These are phyloP conservation scores for Fusarium acutatum DNA, from an alignment of 2,329 filamentous ascomycete genomes.

Conservation along the genomic window DNA sequence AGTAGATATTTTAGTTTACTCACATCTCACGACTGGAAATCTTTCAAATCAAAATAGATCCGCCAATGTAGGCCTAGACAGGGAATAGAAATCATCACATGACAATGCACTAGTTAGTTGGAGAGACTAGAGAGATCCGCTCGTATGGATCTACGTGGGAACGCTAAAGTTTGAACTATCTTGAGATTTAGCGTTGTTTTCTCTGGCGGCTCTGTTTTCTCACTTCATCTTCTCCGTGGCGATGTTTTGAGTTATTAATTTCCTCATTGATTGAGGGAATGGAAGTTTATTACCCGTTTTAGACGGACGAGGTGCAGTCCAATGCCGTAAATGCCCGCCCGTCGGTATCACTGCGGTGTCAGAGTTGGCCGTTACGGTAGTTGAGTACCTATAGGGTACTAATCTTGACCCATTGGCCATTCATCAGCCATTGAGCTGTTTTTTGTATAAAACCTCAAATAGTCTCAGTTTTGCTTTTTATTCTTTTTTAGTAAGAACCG, in stretches of 20 bases:
- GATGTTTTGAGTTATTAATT: neutral
- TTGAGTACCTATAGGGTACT: neutral
- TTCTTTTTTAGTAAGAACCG: neutral
- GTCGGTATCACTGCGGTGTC: neutral
- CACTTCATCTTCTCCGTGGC: neutral
- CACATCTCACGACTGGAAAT: constrained; percentile 11
- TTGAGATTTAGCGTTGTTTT: constrained; percentile 20
- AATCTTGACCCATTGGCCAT: neutral
- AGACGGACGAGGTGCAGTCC: neutral
- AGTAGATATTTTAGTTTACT: neutral
- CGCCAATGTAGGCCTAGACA: neutral
- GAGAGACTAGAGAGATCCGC: neutral
- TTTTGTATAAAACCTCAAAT: neutral
- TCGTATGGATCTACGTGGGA: neutral
- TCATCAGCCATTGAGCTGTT: neutral
- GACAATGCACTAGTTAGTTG: constrained; percentile 18
- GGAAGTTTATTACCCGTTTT: neutral
- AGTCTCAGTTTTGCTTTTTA: neutral
- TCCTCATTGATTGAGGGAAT: neutral
- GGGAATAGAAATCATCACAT: constrained; percentile 18
- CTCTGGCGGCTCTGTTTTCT: constrained; percentile 22
- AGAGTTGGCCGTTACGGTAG: neutral
- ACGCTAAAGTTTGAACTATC: neutral
- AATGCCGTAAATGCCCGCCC: neutral
- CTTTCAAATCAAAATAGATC: neutral